Percentiles rank a stretch among this genome's conserved stretches.
Conservation (phyloP, 1,139 yeast genomes). For the Magnusiomyces tetraspermus region DNA sequence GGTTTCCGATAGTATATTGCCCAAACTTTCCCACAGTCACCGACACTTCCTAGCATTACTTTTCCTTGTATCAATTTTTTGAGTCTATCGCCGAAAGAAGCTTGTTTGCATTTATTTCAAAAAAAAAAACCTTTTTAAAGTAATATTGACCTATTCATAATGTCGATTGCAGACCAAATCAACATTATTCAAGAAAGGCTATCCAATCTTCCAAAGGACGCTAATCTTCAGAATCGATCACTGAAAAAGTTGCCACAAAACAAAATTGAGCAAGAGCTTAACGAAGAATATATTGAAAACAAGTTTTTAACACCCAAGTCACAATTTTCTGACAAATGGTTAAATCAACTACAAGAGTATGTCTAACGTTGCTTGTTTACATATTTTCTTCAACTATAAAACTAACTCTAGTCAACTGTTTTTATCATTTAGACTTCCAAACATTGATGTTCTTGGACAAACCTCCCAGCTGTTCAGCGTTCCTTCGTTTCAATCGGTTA, state of each 20-base stretch:
- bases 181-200: background rate
- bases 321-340: background rate
- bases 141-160: no score
- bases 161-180: background rate
- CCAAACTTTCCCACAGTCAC: no score
- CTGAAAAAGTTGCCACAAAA: background rate
- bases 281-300: background rate
- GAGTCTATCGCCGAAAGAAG: no score
- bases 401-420: background rate
- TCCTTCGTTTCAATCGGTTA: conserved; percentile 36
- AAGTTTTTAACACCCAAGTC: conserved; percentile 1
- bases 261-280: background rate
- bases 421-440: conserved; percentile 28
- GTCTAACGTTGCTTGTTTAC: conserved; percentile 9
- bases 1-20: no score
- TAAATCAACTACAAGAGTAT: conserved; percentile 3
- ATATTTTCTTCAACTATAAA: background rate
- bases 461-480: conserved; percentile 30
- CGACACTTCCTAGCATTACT: no score
- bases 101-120: no score
- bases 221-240: background rate
- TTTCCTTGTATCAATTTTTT: background rate
- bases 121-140: no score
- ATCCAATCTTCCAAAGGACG: background rate
- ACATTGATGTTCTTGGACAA: conserved; percentile 29